Base-by-base conservation (phyloP, 2,329 filamentous ascomycete genomes). In the Leptographium radiaticola region DNA sequence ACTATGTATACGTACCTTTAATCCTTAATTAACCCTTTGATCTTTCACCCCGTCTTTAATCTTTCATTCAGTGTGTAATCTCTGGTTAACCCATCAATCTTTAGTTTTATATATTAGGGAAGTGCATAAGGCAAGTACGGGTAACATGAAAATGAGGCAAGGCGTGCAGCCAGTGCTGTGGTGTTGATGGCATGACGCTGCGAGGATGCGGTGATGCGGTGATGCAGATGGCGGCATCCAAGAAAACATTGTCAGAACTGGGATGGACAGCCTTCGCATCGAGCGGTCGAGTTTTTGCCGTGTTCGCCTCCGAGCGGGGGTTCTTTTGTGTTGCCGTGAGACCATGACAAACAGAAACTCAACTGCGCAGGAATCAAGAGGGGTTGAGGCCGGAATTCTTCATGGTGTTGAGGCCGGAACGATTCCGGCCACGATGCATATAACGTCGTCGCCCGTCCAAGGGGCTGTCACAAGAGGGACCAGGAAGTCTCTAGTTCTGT, bases 401-500 rank as follows among this genome's bases (percentile, higher is more conserved):
- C 12, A 36, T 40, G 50, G 30, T 54, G 38, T 10, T 53, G 63
- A 66, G 70, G 70, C 71, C 70, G 71, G 71, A 73, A 72, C 64
- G 9, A 67, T 74, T 73, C 71, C 71, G 71, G 72, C 72, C 72
- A 70, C 67, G 51, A 65, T 64, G 63, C 73, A 74, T 71, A 73
- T 74, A 70, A 65, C 68, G 64, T 60, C 25, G 13, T 13, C 20
- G 43, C 20, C 57, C 58, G 62, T 42, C 51, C 60, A 57, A 51
- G 52, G 38, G 25, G 3, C 15, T 30, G 6, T 10, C 20, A n/a
- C 20, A 33, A 10, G 39, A 13, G 36, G n/a, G 25, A 34, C 25
- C 31, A 15, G 4, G 36, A 33, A 16, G 38, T 10, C 6, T 12
- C 36, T 31, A 33, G 13, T 46, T 36, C 6, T 36, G 4, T 36